These are phyloP conservation scores for Aspergillus nanangensis DNA, from an alignment of 495 filamentous ascomycete genomes.

Conservation along the genomic window DNA sequence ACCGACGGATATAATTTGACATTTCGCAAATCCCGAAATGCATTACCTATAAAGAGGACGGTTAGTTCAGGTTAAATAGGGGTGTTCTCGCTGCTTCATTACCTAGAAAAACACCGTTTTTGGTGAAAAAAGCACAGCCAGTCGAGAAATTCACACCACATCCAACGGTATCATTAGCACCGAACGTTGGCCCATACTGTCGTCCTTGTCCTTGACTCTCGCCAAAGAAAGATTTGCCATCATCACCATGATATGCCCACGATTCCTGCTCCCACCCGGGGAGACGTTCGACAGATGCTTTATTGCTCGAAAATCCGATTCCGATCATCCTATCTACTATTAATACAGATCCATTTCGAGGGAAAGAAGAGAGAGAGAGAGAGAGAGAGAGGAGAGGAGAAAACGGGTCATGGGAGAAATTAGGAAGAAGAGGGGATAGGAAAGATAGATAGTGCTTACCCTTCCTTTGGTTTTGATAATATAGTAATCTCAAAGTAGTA, in stretches of 20 bases:
- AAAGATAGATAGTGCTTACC: conserved; percentile 67
- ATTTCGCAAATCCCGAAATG: conserved; percentile 73
- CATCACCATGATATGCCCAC: conserved; percentile 97
- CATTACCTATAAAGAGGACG: conserved; percentile 52
- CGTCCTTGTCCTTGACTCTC: conserved; percentile 64
- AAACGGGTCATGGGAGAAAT: no score
- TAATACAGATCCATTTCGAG: conserved; percentile 11
- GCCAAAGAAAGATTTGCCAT: conserved; percentile 80
- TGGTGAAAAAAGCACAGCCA: conserved; percentile 88
- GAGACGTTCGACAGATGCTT: conserved; percentile 71
- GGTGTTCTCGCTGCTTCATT: conserved; percentile 19
- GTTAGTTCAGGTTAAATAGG: background rate
- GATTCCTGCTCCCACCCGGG: conserved; percentile 96
- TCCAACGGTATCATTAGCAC: conserved; percentile 74
- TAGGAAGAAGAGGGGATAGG: no score
- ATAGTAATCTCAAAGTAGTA: conserved; percentile 98
- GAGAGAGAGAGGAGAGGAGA: no score
- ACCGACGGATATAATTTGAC: conserved; percentile 77
- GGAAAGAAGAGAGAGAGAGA: background rate
- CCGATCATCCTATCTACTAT: conserved; percentile 72
- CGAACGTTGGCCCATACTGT: conserved; percentile 70
- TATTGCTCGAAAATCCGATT: conserved; percentile 78
- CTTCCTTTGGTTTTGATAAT: conserved; percentile 77
- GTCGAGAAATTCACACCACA: conserved; percentile 93
- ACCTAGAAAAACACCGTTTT: conserved; percentile 81